These are phyloP conservation scores for Aspergillus costaricaensis DNA, from an alignment of 2,329 filamentous ascomycete genomes.

Conservation along the genomic window DNA sequence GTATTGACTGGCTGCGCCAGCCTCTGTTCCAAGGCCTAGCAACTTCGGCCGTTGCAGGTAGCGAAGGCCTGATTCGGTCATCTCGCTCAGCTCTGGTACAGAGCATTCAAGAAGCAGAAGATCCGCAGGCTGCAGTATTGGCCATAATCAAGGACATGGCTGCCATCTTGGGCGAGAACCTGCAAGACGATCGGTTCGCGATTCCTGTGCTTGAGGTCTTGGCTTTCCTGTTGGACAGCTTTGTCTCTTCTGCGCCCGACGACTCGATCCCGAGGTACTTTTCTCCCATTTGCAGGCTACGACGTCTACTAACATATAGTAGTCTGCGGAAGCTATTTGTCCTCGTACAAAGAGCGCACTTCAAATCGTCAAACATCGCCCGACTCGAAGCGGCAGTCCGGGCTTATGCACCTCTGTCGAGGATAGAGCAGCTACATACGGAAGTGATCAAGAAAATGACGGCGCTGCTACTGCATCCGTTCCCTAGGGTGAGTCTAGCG, in stretches of 20 bases:
- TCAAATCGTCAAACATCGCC: conserved; percentile 77
- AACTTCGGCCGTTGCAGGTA: conserved; percentile 48
- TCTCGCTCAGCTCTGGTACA: conserved; percentile 45
- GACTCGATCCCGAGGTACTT: conserved; percentile 45
- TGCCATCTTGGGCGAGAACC: conserved; percentile 55
- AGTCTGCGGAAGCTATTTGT: conserved; percentile 66
- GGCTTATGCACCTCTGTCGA: conserved; percentile 72
- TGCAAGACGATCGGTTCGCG: conserved; percentile 67
- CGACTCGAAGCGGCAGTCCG: conserved; percentile 79
- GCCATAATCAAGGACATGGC: conserved; percentile 56
- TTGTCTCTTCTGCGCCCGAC: conserved; percentile 43
- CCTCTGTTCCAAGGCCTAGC: conserved; percentile 46
- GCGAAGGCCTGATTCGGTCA: conserved; percentile 47
- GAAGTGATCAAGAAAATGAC: conserved; percentile 69
- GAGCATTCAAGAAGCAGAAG: conserved; percentile 29
- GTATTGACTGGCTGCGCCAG: conserved; percentile 39
- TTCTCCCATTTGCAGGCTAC: conserved; percentile 3
- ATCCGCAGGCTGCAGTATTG: conserved; percentile 43
- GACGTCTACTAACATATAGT: not conserved
- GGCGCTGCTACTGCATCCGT: conserved; percentile 76
- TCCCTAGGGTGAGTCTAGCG: conserved; percentile 65
- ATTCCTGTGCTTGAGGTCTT: conserved; percentile 76
- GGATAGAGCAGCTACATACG: conserved; percentile 52
- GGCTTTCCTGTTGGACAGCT: conserved; percentile 72
- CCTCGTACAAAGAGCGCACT: conserved; percentile 74